phyloP scores from a whole-genome alignment of 805 yeast genomes.

The Candida anglica region DNA sequence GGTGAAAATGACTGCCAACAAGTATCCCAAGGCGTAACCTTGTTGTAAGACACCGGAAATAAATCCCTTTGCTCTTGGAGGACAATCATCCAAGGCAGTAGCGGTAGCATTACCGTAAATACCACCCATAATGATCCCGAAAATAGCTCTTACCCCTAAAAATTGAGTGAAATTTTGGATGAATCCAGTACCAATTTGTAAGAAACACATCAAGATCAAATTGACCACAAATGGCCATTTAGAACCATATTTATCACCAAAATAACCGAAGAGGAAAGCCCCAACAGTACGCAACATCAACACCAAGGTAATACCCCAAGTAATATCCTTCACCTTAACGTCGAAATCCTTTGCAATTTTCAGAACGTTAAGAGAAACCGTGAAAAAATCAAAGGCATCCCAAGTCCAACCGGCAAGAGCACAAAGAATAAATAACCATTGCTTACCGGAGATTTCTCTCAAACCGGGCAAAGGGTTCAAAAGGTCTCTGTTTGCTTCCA shows the following conservation, averaged over 20 bases:
- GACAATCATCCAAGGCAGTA: slow-evolving; percentile 52
- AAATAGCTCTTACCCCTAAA: slow-evolving; percentile 58
- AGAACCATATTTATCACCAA: slow-evolving; percentile 60
- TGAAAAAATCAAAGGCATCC: no score
- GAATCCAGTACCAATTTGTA: slow-evolving; percentile 65
- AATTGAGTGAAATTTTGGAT: slow-evolving; percentile 53
- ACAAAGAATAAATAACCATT: slow-evolving; percentile 53
- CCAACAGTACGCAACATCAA: slow-evolving; percentile 68
- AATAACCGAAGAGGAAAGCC: slow-evolving; percentile 53
- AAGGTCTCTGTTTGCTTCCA: slow-evolving; percentile 9
- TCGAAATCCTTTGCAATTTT: slow-evolving; percentile 44
- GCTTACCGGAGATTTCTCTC: slow-evolving; percentile 32
- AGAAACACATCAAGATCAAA: slow-evolving; percentile 41
- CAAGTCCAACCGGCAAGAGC: slow-evolving; percentile 61
- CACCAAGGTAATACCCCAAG: slow-evolving; percentile 67
- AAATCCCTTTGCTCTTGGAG: slow-evolving; percentile 51
- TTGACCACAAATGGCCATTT: slow-evolving; percentile 53
- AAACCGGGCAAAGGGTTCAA: slow-evolving; percentile 44
- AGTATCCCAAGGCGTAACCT: slow-evolving; percentile 72
- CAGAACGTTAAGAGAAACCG: slow-evolving; percentile 49
- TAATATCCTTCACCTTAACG: slow-evolving; percentile 44
- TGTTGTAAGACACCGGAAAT: slow-evolving; percentile 71
- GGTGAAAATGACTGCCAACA: slow-evolving; percentile 60
- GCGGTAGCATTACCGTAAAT: slow-evolving; percentile 53
- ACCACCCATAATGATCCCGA: slow-evolving; percentile 58